phyloP scores from a whole-genome alignment of 2,329 filamentous ascomycete genomes.

The Pestalotiopsis sp. region DNA sequence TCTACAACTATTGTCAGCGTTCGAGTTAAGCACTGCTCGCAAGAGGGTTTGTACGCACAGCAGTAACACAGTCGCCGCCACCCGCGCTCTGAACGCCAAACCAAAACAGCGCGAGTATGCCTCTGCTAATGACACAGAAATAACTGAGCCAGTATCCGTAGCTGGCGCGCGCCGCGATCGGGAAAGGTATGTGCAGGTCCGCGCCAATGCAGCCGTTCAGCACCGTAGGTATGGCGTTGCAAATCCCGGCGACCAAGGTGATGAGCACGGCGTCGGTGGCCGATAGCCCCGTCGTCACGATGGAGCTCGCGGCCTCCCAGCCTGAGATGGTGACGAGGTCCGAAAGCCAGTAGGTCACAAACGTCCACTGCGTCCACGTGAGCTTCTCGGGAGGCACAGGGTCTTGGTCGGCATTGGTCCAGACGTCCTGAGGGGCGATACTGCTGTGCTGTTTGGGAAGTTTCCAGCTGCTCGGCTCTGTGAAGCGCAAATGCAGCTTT shows the following conservation, averaged over 20 bases:
- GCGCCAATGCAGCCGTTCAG: constrained; percentile 43
- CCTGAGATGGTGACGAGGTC: constrained; percentile 41
- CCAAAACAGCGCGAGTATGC: constrained; percentile 45
- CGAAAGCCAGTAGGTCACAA: constrained; percentile 51
- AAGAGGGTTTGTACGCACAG: constrained; percentile 16
- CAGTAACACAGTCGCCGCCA: constrained; percentile 53
- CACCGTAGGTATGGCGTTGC: constrained; percentile 47
- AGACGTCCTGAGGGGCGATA: constrained; percentile 33
- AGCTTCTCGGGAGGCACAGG: constrained; percentile 39
- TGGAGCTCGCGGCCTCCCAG: constrained; percentile 32
- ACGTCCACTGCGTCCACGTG: constrained; percentile 47
- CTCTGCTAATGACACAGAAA: constrained; percentile 42
- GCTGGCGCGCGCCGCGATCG: constrained; percentile 44
- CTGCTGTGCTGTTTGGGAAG: constrained; percentile 33
- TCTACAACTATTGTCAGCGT: constrained; percentile 17
- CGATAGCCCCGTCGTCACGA: constrained; percentile 32
- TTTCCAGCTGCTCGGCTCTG: constrained; percentile 30
- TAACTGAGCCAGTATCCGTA: constrained; percentile 40
- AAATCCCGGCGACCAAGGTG: constrained; percentile 48
- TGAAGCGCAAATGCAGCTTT: constrained; percentile 24
- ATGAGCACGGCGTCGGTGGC: constrained; percentile 51
- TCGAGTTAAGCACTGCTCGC: not conserved
- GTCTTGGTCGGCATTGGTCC: constrained; percentile 32
- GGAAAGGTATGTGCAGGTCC: constrained; percentile 38
- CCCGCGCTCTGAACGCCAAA: constrained; percentile 60